These are phyloP conservation scores for Trapa incisa DNA, from an alignment of 345 rosid genomes.

Conservation along the genomic window DNA sequence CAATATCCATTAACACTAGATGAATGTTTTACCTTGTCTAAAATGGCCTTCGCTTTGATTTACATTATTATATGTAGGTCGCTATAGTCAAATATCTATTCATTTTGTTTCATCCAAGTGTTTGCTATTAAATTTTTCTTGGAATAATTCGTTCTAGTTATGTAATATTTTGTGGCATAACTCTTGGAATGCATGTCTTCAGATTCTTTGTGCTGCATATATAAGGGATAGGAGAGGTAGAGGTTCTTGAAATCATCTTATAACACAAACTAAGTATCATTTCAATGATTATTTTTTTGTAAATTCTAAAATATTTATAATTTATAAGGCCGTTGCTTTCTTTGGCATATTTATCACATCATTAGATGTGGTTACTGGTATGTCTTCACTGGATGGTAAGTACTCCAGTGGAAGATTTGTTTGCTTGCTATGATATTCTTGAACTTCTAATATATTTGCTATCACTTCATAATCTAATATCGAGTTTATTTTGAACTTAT, in stretches of 20 bases:
- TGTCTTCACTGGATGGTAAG: neutral
- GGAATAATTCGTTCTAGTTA: neutral
- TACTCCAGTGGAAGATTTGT: neutral
- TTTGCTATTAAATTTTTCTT: neutral
- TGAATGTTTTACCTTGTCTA: neutral
- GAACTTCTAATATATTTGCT: neutral
- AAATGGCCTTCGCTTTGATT: neutral
- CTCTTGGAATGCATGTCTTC: neutral
- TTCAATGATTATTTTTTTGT: neutral
- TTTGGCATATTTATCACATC: neutral
- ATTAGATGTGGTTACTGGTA: neutral
- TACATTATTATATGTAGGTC: neutral
- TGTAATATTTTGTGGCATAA: neutral
- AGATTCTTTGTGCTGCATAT: neutral
- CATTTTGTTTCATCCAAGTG: too few species aligned
- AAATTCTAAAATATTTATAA: too few species aligned
- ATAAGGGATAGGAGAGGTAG: neutral
- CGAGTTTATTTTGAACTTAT: conserved; percentile 4
- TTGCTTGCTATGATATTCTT: neutral
- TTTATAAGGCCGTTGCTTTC: neutral
- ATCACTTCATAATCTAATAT: neutral
- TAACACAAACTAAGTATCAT: neutral
- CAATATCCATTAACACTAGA: neutral
- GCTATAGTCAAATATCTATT: neutral
- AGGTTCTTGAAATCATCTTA: neutral